A percentile compares a stretch with the other conserved stretches of the same genome.
These are phyloP conservation scores for Knufia petricola DNA, from an alignment of 2,329 filamentous ascomycete genomes.

Conservation along the genomic window DNA sequence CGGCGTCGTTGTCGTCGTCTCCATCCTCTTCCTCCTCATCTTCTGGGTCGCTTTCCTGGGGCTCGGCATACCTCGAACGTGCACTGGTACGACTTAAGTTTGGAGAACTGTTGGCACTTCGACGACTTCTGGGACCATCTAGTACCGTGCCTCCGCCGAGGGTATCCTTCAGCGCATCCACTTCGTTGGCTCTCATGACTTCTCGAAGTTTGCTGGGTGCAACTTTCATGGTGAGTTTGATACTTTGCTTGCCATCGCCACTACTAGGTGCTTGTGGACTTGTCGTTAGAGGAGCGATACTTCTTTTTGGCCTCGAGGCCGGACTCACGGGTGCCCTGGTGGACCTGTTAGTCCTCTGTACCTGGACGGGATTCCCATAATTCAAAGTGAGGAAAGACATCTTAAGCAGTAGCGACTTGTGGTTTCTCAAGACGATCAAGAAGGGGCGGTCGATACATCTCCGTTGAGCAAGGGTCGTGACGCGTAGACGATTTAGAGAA, in stretches of 20 bases:
- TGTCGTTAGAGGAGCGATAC: conserved; percentile 20
- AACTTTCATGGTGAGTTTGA: conserved; percentile 42
- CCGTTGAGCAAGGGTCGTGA: no score
- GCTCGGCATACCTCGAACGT: conserved; percentile 30
- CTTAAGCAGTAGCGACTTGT: background rate
- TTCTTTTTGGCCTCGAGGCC: conserved; percentile 29
- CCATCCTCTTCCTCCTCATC: conserved; percentile 30
- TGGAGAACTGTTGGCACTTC: conserved; percentile 22
- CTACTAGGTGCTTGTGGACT: conserved; percentile 12
- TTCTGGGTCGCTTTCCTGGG: conserved; percentile 34
- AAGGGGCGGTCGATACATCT: background rate
- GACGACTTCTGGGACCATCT: conserved; percentile 37
- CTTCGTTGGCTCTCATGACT: conserved; percentile 29
- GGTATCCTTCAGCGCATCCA: conserved; percentile 30
- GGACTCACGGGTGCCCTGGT: conserved; percentile 15
- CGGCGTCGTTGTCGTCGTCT: conserved; percentile 28
- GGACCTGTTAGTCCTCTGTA: conserved; percentile 12
- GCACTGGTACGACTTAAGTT: conserved; percentile 30
- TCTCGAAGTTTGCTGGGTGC: conserved; percentile 41
- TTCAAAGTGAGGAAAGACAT: conserved; percentile 16
- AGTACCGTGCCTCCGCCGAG: conserved; percentile 39
- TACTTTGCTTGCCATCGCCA: conserved; percentile 30
- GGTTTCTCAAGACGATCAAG: background rate
- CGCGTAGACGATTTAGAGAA: no score
- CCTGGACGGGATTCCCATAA: conserved; percentile 5